These are phyloP conservation scores for Monilinia vaccinii-corymbosi DNA, from an alignment of 2,329 filamentous ascomycete genomes.

Conservation along the genomic window DNA sequence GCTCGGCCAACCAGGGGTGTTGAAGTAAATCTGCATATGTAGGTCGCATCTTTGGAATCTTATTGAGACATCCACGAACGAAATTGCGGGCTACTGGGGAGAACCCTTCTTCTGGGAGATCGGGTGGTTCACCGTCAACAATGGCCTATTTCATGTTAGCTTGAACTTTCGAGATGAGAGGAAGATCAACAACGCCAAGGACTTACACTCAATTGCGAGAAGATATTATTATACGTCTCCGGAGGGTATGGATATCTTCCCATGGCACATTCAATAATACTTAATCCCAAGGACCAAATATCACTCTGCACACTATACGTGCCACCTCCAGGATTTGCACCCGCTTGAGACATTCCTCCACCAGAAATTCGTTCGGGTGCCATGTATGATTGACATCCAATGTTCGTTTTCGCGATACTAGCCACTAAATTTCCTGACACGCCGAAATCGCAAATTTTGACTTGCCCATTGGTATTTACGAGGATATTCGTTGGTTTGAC, in stretches of 20 bases:
- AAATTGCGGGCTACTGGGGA: constrained; percentile 77
- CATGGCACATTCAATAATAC: constrained; percentile 91
- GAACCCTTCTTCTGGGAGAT: constrained; percentile 69
- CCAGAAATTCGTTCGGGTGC: constrained; percentile 91
- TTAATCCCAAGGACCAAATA: constrained; percentile 92
- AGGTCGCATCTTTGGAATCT: constrained; percentile 85
- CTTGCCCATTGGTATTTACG: constrained; percentile 77
- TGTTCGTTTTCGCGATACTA: constrained; percentile 97
- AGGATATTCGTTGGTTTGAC: constrained; percentile 99
- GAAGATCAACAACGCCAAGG: not conserved
- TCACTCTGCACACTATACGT: constrained; percentile 98
- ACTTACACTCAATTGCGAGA: constrained; percentile 92
- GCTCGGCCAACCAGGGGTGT: constrained; percentile 74
- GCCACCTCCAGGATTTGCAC: constrained; percentile 60
- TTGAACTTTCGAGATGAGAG: not conserved
- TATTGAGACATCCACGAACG: constrained; percentile 82
- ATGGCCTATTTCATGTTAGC: constrained; percentile 59
- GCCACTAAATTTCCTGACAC: constrained; percentile 94
- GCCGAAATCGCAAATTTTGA: constrained; percentile 98
- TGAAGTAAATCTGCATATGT: constrained; percentile 83
- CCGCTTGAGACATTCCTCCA: constrained; percentile 65
- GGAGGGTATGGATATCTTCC: constrained; percentile 94
- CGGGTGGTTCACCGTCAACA: constrained; percentile 91
- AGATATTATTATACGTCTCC: constrained; percentile 96
- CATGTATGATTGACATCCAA: constrained; percentile 99